These are phyloP conservation scores for Dioszegia hungarica DNA, from an alignment of 768 basidiomycete species.

Conservation along the genomic window DNA sequence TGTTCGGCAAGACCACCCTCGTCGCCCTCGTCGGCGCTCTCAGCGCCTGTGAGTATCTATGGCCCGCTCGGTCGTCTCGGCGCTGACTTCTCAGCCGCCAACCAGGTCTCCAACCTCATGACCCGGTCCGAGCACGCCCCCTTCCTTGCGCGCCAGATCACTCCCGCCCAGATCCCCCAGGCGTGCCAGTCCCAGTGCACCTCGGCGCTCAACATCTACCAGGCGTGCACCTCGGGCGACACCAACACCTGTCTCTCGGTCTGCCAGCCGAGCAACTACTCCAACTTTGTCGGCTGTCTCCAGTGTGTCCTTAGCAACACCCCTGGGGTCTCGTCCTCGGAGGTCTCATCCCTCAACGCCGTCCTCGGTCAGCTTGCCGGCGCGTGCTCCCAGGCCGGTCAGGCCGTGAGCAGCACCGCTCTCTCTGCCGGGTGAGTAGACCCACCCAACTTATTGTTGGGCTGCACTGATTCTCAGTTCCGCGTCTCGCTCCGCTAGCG, in stretches of 20 bases:
- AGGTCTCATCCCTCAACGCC: conserved; percentile 7
- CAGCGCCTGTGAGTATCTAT: conserved; percentile 5
- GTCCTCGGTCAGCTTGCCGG: conserved; percentile 14
- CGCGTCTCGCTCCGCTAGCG: conserved; percentile 2
- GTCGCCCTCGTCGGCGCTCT: conserved; percentile 10
- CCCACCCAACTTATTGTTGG: too few species aligned
- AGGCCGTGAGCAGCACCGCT: conserved; percentile 3
- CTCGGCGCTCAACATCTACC: conserved; percentile 22
- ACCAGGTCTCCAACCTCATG: conserved; percentile 1
- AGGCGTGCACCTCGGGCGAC: conserved; percentile 19
- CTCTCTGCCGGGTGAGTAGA: not conserved
- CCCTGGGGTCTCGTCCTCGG: conserved; percentile 9
- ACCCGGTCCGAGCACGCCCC: conserved; percentile 1
- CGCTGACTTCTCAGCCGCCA: conserved; percentile 1
- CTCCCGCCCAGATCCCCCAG: conserved; percentile 14
- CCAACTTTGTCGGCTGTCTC: conserved; percentile 22
- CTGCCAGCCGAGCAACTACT: conserved; percentile 17
- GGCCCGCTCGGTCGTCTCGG: not conserved
- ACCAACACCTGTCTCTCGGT: conserved; percentile 19
- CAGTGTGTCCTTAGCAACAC: conserved; percentile 21
- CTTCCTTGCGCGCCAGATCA: conserved; percentile 18
- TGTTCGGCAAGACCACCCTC: conserved; percentile 10
- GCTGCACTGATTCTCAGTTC: too few species aligned
- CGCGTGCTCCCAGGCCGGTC: conserved; percentile 15
- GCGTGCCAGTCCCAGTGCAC: conserved; percentile 19